phyloP scores from a whole-genome alignment of 108 stramenopile genomes.

The Skeletonema costatum region DNA sequence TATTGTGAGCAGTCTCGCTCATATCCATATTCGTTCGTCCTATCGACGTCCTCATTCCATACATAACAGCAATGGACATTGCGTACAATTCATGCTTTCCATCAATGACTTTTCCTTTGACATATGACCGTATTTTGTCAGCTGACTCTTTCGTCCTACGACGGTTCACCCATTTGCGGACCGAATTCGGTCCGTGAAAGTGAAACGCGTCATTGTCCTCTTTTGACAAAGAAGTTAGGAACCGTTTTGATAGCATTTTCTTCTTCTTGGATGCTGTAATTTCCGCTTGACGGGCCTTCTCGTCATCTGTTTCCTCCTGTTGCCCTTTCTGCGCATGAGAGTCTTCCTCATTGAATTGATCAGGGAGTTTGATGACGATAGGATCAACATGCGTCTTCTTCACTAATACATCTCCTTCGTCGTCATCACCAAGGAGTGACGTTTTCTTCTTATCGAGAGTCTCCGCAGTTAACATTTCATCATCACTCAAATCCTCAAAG shows the following conservation, averaged over 20 bases:
- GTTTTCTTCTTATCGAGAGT: neutral
- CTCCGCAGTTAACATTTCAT: conserved; percentile 39
- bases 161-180: conserved; percentile 26
- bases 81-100: conserved; percentile 94
- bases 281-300: neutral
- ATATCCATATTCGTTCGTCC: conserved; percentile 74
- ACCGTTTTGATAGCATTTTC: neutral
- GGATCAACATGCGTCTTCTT: conserved; percentile 52
- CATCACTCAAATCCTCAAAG: conserved; percentile 33
- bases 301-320: conserved; percentile 16
- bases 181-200: conserved; percentile 35
- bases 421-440: conserved; percentile 2
- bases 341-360: neutral
- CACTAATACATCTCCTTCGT: conserved; percentile 39
- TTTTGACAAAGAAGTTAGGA: neutral
- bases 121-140: conserved; percentile 48
- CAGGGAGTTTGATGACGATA: conserved; percentile 49
- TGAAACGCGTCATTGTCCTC: conserved; percentile 25
- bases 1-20: conserved; percentile 42
- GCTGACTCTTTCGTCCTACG: conserved; percentile 1
- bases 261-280: conserved; percentile 1
- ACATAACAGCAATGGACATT: conserved; percentile 97
- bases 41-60: conserved; percentile 92
- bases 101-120: conserved; percentile 92
- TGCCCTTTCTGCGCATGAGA: conserved; percentile 47